Conservation (phyloP, 2,329 filamentous ascomycete species). For the Meredithiella fracta region DNA sequence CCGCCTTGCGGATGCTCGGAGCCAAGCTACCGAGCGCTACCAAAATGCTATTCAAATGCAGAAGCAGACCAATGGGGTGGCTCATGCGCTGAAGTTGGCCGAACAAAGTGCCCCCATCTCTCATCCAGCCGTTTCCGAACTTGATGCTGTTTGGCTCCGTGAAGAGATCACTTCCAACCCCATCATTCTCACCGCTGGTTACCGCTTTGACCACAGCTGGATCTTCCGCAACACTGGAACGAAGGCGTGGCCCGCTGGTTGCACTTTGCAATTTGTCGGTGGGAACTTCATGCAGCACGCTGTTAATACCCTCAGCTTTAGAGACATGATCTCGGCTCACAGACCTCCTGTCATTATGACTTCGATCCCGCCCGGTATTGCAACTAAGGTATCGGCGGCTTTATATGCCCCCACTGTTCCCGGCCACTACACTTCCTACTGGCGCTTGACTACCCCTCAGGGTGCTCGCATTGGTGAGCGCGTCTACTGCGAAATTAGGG, state of each 20-base stretch:
- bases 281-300: constrained; percentile 81
- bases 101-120: too few relatives aligned
- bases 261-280: constrained; percentile 77
- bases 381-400: constrained; percentile 64
- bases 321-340: constrained; percentile 24
- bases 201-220: constrained; percentile 81
- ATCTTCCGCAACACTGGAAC: constrained; percentile 72
- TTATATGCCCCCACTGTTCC: constrained; percentile 64
- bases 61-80: too few relatives aligned
- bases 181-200: constrained; percentile 38
- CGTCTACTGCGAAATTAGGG: constrained; percentile 83
- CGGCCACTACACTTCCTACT: constrained; percentile 63
- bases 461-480: constrained; percentile 80
- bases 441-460: constrained; percentile 72
- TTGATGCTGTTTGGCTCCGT: constrained; percentile 49
- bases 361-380: constrained; percentile 55
- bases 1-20: too few relatives aligned
- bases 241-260: constrained; percentile 69
- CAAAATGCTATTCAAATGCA: too few relatives aligned
- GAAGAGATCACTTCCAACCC: constrained; percentile 63
- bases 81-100: too few relatives aligned
- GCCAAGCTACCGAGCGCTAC: too few relatives aligned
- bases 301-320: background rate
- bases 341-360: constrained; percentile 44
- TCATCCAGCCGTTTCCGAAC: too few relatives aligned